These are phyloP conservation scores for Pseudonitzschia multistriata DNA, from an alignment of 108 stramenopile genomes.

Conservation along the genomic window DNA sequence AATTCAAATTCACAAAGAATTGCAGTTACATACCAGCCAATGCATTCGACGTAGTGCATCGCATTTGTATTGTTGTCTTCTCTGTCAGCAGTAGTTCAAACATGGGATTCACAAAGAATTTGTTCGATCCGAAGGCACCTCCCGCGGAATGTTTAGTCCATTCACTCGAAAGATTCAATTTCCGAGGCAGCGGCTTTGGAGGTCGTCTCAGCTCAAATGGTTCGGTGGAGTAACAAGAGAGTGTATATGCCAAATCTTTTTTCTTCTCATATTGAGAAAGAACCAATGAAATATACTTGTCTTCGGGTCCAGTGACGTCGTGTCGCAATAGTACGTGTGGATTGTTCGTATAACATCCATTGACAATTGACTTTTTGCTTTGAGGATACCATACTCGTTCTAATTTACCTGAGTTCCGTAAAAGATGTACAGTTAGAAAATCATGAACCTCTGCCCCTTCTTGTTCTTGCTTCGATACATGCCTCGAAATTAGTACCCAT, in stretches of 20 bases:
- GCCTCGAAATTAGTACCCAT: slow-evolving; percentile 74
- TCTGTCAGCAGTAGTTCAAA: slow-evolving; percentile 35
- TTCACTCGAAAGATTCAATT: slow-evolving; percentile 11
- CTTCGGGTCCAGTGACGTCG: slow-evolving; percentile 48
- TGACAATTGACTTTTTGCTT: slow-evolving; percentile 42
- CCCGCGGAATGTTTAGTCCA: slow-evolving; percentile 48
- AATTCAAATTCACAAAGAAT: not conserved
- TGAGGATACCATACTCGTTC: slow-evolving; percentile 66
- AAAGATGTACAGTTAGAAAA: slow-evolving; percentile 62
- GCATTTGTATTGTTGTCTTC: slow-evolving; percentile 44
- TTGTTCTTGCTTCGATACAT: slow-evolving; percentile 81
- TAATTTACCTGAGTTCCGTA: slow-evolving; percentile 43
- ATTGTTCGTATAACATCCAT: slow-evolving; percentile 74
- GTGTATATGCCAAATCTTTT: slow-evolving; percentile 63
- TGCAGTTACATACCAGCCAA: slow-evolving; percentile 34
- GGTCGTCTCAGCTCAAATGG: slow-evolving; percentile 50
- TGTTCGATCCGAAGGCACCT: slow-evolving; percentile 47
- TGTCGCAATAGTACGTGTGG: slow-evolving; percentile 74
- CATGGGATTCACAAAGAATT: slow-evolving; percentile 60
- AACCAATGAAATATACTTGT: slow-evolving; percentile 64
- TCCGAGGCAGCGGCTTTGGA: slow-evolving; percentile 34
- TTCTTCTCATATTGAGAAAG: slow-evolving; percentile 71
- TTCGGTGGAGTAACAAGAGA: slow-evolving; percentile 72
- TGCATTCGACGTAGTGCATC: slow-evolving; percentile 45
- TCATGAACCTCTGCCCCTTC: slow-evolving; percentile 62